Base-by-base conservation (phyloP, 352 stramenopile species). In the Phytophthora europaea region DNA sequence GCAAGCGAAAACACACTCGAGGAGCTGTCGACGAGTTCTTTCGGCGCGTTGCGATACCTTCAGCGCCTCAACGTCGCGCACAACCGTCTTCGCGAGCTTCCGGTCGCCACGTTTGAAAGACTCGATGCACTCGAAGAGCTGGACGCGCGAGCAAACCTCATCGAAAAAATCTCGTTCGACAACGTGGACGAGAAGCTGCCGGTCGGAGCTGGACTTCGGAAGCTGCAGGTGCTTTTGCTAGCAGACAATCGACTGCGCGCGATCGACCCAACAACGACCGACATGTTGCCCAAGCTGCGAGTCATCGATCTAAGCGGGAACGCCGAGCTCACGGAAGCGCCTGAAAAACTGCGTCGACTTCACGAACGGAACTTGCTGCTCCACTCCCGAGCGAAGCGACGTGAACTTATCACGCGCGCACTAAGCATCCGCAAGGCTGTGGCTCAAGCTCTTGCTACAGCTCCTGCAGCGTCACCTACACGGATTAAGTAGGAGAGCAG, bases 281-380 rank as follows among this genome's bases (percentile, higher is more conserved):
- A 70, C 10, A 47, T 61, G 3, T 58, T 90, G 10, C 62, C 70
- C 22, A 65, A 66, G 8, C 58, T 92, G 10, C 77, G 71, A 1
- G 67, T 81, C 6, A 71, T 92, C 13, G 85, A 90, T 61, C 53
- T 92, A 20, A 73, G 57, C 36, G 83, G 75, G 8, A 89, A 89
- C 50, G 65, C 66, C 1, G 61, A 68, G 18, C 72, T 82, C 12
- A 68, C 69, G 10, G 52, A 85, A 23, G 66, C 47, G 18, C 82
- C 85, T 6, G 85, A 92, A 23, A 86, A 82, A n/a, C 51, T 90
- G 13, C 79, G 83, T n/a, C 81, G 85, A 0, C 69, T 92, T 23
- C 85, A 92, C 43, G 85, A 90, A 52, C 79, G 81, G 36, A 85
- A 92, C 59, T 23, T 89, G 70, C 80, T 92, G 40, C 61, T 90